These are phyloP conservation scores for Ceratocystis destructans DNA, from an alignment of 2,329 filamentous ascomycete species.

Conservation along the genomic window DNA sequence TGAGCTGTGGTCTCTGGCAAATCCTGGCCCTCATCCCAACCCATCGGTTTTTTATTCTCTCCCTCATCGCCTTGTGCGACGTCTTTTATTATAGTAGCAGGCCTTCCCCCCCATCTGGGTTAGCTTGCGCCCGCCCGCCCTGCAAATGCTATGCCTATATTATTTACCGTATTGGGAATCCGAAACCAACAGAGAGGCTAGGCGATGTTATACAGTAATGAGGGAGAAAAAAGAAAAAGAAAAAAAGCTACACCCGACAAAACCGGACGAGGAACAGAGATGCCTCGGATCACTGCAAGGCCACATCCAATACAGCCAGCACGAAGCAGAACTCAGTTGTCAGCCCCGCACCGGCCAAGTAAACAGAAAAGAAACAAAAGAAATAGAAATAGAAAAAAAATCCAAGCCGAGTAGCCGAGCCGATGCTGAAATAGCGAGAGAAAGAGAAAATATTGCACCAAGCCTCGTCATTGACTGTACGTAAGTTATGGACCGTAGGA, in stretches of 20 bases:
- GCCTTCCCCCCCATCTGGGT: no score
- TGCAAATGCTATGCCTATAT: not conserved
- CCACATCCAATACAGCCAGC: not conserved
- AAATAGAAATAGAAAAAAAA: not conserved
- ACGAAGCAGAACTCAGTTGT: not conserved
- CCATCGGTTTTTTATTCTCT: not conserved
- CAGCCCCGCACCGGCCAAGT: slow-evolving; percentile 1
- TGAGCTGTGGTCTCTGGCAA: not conserved
- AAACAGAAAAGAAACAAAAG: not conserved
- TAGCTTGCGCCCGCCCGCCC: no score
- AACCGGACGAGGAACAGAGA: not conserved
- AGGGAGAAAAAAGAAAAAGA: not conserved
- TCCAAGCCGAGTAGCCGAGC: not conserved
- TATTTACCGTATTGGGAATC: not conserved
- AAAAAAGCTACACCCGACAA: not conserved
- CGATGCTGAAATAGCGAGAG: not conserved
- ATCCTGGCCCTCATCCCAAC: not conserved
- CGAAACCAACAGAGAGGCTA: not conserved
- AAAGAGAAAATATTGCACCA: no score
- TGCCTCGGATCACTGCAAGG: not conserved
- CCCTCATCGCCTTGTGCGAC: not conserved
- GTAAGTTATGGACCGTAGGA: no score
- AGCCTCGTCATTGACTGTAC: no score
- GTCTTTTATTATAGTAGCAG: not conserved
- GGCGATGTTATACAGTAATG: not conserved